Conservation (phyloP, 805 yeast genomes). For the Wickerhamomyces sydowiorum region DNA sequence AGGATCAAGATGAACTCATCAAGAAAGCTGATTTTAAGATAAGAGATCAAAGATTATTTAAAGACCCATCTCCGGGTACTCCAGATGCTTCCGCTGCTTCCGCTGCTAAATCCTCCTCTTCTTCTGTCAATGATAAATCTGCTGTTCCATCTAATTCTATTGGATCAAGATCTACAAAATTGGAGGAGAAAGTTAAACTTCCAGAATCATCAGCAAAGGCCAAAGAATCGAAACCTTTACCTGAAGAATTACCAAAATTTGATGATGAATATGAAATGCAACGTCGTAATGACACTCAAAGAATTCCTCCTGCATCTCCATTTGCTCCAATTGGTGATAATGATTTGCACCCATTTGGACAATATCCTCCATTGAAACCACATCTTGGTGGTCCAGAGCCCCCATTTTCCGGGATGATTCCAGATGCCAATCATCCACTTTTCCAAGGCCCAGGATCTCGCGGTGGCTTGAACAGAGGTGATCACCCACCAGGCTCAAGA, state of each 20-base stretch:
- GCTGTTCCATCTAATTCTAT: no score
- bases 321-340: conserved; percentile 39
- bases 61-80: no score
- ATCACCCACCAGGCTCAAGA: conserved; percentile 40
- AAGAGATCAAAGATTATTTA: neutral
- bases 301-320: neutral
- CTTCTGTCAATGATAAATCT: no score
- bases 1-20: neutral
- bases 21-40: neutral
- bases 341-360: conserved; percentile 46
- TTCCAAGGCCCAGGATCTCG: conserved; percentile 21
- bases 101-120: no score
- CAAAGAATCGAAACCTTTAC: neutral
- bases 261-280: conserved; percentile 45
- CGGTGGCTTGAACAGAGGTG: conserved; percentile 1
- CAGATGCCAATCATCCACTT: conserved; percentile 45
- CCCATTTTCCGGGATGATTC: conserved; percentile 47
- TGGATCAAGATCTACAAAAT: no score
- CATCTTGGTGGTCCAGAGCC: conserved; percentile 26
- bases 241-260: conserved; percentile 38
- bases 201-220: neutral
- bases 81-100: neutral
- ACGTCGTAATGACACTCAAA: conserved; percentile 2
- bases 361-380: conserved; percentile 38
- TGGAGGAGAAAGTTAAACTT: no score